These are phyloP conservation scores for Pseudocercospora vitis DNA, from an alignment of 2,329 filamentous ascomycete species.

Conservation along the genomic window DNA sequence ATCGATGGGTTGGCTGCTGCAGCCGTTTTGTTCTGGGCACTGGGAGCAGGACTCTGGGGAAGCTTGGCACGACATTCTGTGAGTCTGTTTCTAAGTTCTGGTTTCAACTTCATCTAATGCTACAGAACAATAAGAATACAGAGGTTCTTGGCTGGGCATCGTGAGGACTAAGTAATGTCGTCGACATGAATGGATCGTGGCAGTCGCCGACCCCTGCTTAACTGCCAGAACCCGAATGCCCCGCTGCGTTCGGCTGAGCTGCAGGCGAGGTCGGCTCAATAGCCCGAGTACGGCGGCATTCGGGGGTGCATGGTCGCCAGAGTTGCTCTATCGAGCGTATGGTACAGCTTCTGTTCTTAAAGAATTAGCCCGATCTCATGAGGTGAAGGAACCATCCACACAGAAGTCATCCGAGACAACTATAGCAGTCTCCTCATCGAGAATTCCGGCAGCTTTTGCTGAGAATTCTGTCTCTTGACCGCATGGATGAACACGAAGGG, in stretches of 20 bases:
- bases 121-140: background rate
- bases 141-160: slow-evolving; percentile 4
- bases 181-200: slow-evolving; percentile 1
- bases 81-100: too few relatives aligned
- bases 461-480: background rate
- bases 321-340: background rate
- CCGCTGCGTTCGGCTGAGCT: background rate
- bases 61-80: slow-evolving; percentile 13
- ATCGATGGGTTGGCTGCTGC: slow-evolving; percentile 25
- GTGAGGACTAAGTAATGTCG: slow-evolving; percentile 8
- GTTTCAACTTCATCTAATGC: background rate
- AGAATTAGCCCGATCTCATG: too few relatives aligned
- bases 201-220: slow-evolving; percentile 2
- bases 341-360: too few relatives aligned
- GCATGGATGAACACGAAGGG: background rate
- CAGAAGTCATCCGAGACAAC: background rate
- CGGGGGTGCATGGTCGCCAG: background rate
- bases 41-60: slow-evolving; percentile 18
- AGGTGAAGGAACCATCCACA: too few relatives aligned
- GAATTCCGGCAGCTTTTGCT: too few relatives aligned
- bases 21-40: slow-evolving; percentile 7
- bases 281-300: background rate
- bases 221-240: too few relatives aligned
- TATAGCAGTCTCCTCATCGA: background rate
- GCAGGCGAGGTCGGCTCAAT: background rate